Conservation (phyloP, 1,139 yeast genomes). For the Yamadazyma aaseri region DNA sequence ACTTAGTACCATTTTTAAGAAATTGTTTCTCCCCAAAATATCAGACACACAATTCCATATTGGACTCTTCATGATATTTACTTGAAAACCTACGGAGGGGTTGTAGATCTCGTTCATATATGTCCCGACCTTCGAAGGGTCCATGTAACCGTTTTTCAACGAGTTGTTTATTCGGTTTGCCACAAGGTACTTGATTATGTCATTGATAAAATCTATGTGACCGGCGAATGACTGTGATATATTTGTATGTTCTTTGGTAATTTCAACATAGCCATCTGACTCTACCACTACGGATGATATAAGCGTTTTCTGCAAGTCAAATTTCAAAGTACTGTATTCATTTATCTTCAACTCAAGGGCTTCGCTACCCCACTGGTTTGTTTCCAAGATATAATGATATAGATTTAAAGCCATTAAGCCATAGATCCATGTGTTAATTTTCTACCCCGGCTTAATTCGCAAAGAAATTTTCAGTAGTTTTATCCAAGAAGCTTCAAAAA, state of each 20-base stretch:
- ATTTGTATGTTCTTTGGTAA: too few relatives aligned
- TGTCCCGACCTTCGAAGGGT: slow-evolving; percentile 14
- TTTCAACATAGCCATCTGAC: too few relatives aligned
- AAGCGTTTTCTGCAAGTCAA: not conserved
- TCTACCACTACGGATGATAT: too few relatives aligned
- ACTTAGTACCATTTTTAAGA: slow-evolving; percentile 31
- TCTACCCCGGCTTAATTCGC: slow-evolving; percentile 11
- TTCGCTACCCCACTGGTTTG: not conserved
- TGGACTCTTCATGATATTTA: slow-evolving; percentile 29
- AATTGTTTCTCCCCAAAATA: slow-evolving; percentile 29
- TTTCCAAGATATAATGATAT: not conserved
- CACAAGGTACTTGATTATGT: slow-evolving; percentile 19
- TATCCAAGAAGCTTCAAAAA: not conserved
- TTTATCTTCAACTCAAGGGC: not conserved
- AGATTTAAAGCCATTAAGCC: slow-evolving; percentile 1
- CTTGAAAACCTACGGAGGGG: slow-evolving; percentile 25
- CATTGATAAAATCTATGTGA: slow-evolving; percentile 29
- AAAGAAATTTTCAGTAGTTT: not conserved
- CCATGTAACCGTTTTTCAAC: slow-evolving; percentile 27
- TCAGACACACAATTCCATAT: slow-evolving; percentile 28
- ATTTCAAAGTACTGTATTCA: not conserved
- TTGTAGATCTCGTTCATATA: slow-evolving; percentile 18
- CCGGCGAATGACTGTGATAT: too few relatives aligned
- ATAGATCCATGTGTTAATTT: not conserved
- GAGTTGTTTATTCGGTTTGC: slow-evolving; percentile 20